A percentile compares a stretch with the other conserved stretches of the same genome.
phyloP scores from a whole-genome alignment of 495 filamentous ascomycete genomes.

The Hypoxylon cercidicola region DNA sequence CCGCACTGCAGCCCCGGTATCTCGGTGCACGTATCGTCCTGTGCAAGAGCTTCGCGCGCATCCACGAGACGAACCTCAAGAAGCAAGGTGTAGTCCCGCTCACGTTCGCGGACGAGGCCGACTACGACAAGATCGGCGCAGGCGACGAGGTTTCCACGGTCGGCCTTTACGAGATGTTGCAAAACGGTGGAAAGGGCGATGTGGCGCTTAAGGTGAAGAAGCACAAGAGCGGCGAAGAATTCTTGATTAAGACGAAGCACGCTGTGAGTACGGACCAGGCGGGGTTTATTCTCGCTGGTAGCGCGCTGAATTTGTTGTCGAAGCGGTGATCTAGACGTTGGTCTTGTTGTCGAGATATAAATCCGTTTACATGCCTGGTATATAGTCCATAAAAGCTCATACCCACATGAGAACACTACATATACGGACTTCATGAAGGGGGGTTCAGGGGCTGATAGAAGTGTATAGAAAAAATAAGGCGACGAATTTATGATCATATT shows the following conservation, averaged over 20 bases:
- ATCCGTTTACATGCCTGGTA: background rate
- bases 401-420: too few relatives aligned
- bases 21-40: constrained; percentile 90
- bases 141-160: constrained; percentile 84
- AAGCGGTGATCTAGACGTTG: constrained; percentile 48
- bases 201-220: constrained; percentile 74
- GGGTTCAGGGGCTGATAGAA: too few relatives aligned
- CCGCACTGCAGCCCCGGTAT: constrained; percentile 94
- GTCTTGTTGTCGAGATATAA: background rate
- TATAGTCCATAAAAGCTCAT: too few relatives aligned
- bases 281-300: constrained; percentile 90
- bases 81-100: constrained; percentile 97
- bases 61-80: constrained; percentile 99
- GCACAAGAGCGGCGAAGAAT: constrained; percentile 66
- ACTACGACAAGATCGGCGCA: constrained; percentile 84
- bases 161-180: constrained; percentile 83
- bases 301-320: constrained; percentile 88
- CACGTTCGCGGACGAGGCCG: constrained; percentile 84
- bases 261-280: constrained; percentile 88
- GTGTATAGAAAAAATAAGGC: too few relatives aligned
- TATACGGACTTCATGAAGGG: background rate
- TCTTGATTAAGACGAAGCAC: constrained; percentile 74
- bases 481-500: too few relatives aligned
- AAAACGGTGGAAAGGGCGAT: constrained; percentile 81
- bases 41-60: constrained; percentile 91